Evolutionary conservation across 202 grass and related monocot species (phyloP).

Genomic region (Brachypodium distachyon): DNA sequence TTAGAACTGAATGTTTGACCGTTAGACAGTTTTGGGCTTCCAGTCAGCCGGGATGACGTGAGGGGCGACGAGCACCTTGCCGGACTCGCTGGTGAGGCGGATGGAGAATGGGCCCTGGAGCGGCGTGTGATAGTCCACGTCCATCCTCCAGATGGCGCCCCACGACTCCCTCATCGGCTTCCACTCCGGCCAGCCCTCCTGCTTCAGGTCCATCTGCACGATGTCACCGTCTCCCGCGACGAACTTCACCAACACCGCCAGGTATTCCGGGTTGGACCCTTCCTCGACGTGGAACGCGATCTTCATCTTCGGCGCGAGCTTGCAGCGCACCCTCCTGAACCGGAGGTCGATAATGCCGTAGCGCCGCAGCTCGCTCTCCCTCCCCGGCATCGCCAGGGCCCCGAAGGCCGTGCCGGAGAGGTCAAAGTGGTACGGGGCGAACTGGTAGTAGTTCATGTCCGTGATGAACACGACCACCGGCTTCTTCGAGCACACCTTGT

Average conservation of each 20-base stretch:
- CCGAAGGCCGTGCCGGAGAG: neutral
- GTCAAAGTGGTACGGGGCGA: conserved; percentile 49
- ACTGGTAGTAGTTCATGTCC: conserved; percentile 50
- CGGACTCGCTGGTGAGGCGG: conserved; percentile 59
- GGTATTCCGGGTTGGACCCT: neutral
- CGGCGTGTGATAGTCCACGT: neutral
- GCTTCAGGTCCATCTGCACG: conserved; percentile 39
- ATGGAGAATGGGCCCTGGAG: conserved; percentile 59
- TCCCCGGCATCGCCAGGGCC: no score
- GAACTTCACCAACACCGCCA: conserved; percentile 35
- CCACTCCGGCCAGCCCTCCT: conserved; percentile 19
- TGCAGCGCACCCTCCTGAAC: conserved; percentile 36
- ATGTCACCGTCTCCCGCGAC: conserved; percentile 36
- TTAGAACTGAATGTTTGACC: no score
- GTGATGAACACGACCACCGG: conserved; percentile 45
- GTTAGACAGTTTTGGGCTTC: neutral
- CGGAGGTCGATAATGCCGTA: neutral
- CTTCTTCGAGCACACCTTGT: conserved; percentile 31
- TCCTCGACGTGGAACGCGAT: neutral
- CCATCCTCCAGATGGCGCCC: conserved; percentile 50
- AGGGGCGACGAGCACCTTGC: conserved; percentile 44
- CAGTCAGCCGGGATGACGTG: conserved; percentile 71
- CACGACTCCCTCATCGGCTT: conserved; percentile 36
- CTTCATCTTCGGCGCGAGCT: conserved; percentile 27
- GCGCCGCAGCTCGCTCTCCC: conserved; percentile 29